These are phyloP conservation scores for Xylariaceae sp. DNA, from an alignment of 2,329 filamentous ascomycete genomes.

Conservation along the genomic window DNA sequence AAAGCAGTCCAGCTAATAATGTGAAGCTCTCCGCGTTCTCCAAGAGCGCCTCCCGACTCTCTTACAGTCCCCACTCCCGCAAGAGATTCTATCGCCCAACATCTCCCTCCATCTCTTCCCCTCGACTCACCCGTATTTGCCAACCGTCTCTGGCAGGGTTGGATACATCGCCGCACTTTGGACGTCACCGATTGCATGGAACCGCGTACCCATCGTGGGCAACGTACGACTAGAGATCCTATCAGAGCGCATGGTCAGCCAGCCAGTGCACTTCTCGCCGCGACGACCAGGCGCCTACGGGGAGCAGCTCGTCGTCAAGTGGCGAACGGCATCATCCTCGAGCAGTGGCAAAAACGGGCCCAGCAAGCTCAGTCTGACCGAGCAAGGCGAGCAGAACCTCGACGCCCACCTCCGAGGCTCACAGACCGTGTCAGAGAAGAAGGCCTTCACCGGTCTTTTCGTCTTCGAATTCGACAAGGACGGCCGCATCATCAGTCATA, in stretches of 20 bases:
- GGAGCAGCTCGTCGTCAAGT: constrained; percentile 86
- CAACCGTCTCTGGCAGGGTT: constrained; percentile 83
- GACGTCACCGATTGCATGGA: constrained; percentile 96
- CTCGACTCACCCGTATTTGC: constrained; percentile 78
- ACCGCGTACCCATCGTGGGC: constrained; percentile 80
- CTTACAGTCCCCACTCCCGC: constrained; percentile 61
- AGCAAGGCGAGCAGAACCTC: constrained; percentile 32
- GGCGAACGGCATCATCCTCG: constrained; percentile 57
- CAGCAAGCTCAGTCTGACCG: constrained; percentile 26
- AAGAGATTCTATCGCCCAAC: constrained; percentile 70
- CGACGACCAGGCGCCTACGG: constrained; percentile 49
- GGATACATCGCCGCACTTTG: constrained; percentile 90
- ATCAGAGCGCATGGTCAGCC: constrained; percentile 78
- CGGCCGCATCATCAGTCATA: constrained; percentile 78
- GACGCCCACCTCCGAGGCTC: constrained; percentile 33
- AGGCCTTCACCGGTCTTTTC: constrained; percentile 86
- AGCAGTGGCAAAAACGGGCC: constrained; percentile 39
- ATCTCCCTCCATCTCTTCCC: constrained; percentile 67
- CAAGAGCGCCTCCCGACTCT: constrained; percentile 63
- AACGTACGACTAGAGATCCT: constrained; percentile 84
- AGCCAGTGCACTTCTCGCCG: constrained; percentile 44
- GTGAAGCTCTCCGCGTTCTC: constrained; percentile 55
- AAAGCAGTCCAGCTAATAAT: constrained; percentile 16
- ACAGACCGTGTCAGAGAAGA: constrained; percentile 49
- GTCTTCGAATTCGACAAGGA: constrained; percentile 92